Base-by-base conservation (phyloP, 805 yeast species). In the Alloascoidea hylecoeti region DNA sequence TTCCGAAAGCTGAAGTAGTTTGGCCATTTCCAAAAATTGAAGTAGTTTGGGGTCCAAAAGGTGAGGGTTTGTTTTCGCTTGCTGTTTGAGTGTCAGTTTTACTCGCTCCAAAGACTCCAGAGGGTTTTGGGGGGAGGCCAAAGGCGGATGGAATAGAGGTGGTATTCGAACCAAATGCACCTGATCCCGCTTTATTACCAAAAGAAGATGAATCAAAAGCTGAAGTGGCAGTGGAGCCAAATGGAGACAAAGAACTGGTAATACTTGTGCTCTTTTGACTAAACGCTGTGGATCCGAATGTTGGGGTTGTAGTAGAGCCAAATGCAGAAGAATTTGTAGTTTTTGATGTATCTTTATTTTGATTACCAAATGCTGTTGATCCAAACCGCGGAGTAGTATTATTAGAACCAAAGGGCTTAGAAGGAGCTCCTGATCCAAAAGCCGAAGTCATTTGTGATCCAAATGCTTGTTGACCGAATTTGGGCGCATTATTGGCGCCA, bases 101-200 rank as follows among this genome's bases (percentile, higher is more conserved):
- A n/a, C n/a, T n/a, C n/a, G n/a, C n/a, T n/a, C n/a, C n/a, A n/a
- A n/a, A n/a, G n/a, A n/a, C n/a, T n/a, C n/a, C n/a, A n/a, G n/a
- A n/a, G n/a, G n/a, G n/a, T n/a, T n/a, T n/a, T n/a, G n/a, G n/a
- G n/a, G n/a, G n/a, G n/a, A n/a, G n/a, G n/a, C n/a, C n/a, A n/a
- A n/a, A n/a, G n/a, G n/a, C n/a, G n/a, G n/a, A n/a, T n/a, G n/a
- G n/a, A n/a, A n/a, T 32, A 18, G 45, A 15, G 4, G 39, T 35
- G 36, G 35, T 37, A 28, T 37, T 34, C 3, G 47, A 32, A 17
- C 51, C 52, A 38, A 48, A 48, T 4, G 46, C 43, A 14, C 43
- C n/a, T n/a, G n/a, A n/a, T n/a, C n/a, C n/a, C n/a, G n/a, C n/a
- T n/a, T n/a, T n/a, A n/a, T n/a, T n/a, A n/a, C n/a, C n/a, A n/a